Conservation (phyloP, 1,284 basidiomycete genomes). For the Irpex rosettiformis region DNA sequence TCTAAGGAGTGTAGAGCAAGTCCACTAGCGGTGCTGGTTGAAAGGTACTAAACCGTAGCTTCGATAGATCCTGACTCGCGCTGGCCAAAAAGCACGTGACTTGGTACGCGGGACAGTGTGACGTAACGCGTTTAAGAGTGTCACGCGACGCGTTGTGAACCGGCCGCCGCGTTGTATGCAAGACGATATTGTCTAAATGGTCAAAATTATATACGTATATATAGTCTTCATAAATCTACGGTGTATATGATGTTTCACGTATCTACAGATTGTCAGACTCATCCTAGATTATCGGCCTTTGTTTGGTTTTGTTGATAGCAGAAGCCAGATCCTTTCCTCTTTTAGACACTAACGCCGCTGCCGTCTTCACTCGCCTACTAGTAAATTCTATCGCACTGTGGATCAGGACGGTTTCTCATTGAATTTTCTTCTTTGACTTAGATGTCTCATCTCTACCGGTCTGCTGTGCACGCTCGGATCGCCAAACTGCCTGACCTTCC, state of each 20-base stretch:
- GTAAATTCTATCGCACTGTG: no score
- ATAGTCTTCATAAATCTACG: no score
- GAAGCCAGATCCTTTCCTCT: background rate
- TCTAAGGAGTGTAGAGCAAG: background rate
- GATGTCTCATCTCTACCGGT: slow-evolving; percentile 72
- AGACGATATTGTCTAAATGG: no score
- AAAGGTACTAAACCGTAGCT: no score
- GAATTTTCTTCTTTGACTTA: background rate
- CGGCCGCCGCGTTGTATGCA: background rate
- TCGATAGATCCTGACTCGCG: background rate
- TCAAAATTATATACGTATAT: no score
- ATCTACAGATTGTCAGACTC: no score
- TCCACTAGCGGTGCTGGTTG: background rate
- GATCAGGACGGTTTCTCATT: no score
- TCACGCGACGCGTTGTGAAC: background rate
- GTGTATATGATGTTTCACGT: no score
- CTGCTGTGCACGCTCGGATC: slow-evolving; percentile 63
- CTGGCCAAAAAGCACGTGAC: no score
- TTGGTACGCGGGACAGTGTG: background rate
- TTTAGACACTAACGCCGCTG: background rate
- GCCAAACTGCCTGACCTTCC: slow-evolving; percentile 61
- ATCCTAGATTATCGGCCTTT: no score
- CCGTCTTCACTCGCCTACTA: no score
- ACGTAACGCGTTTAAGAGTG: background rate
- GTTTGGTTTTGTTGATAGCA: background rate